These are phyloP conservation scores for Melampsora americana DNA, from an alignment of 1,284 basidiomycete genomes.

Conservation along the genomic window DNA sequence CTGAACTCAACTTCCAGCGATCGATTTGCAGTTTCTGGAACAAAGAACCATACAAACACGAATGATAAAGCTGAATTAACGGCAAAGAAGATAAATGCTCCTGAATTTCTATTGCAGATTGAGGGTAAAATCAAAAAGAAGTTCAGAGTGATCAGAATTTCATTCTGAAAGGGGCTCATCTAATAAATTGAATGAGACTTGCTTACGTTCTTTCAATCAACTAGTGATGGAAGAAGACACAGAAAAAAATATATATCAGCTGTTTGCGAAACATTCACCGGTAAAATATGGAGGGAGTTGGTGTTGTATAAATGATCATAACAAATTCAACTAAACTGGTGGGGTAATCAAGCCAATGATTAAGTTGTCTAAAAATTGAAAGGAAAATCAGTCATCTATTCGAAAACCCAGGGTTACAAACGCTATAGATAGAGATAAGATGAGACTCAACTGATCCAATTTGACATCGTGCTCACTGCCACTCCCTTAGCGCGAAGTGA, in stretches of 20 bases:
- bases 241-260: neutral
- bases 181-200: neutral
- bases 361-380: slow-evolving; percentile 27
- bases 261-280: neutral
- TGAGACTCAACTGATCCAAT: slow-evolving; percentile 51
- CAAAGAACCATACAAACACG: slow-evolving; percentile 44
- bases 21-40: slow-evolving; percentile 45
- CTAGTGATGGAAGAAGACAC: neutral
- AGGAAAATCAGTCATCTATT: neutral
- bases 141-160: neutral
- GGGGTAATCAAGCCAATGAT: slow-evolving; percentile 45
- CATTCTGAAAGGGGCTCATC: neutral
- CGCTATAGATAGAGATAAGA: too few species aligned
- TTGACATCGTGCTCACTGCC: slow-evolving; percentile 50
- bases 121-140: neutral
- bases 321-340: slow-evolving; percentile 32
- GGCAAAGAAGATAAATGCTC: slow-evolving; percentile 47
- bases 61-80: slow-evolving; percentile 39
- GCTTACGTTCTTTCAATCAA: slow-evolving; percentile 34
- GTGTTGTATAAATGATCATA: neutral
- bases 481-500: slow-evolving; percentile 52
- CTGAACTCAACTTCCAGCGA: slow-evolving; percentile 26
- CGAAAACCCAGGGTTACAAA: neutral
- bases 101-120: slow-evolving; percentile 14
- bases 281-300: neutral